phyloP scores from a whole-genome alignment of 805 yeast genomes.

The Saccharomyces cerevisiae region DNA sequence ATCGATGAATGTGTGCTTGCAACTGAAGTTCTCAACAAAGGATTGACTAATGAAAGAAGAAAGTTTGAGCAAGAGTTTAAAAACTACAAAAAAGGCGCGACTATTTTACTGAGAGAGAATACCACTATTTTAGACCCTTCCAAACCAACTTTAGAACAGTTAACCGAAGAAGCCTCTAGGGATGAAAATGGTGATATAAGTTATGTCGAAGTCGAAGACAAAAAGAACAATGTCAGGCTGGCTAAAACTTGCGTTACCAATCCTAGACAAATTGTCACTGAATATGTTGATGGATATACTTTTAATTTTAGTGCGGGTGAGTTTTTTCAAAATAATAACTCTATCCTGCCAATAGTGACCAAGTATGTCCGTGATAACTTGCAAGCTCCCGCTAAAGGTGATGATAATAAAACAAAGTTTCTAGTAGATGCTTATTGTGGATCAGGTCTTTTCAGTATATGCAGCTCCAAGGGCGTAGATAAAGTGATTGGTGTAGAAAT shows the following conservation, averaged over 20 bases:
- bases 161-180: conserved; percentile 39
- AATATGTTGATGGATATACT: conserved; percentile 61
- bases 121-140: conserved; percentile 35
- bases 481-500: conserved; percentile 90
- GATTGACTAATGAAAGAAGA: conserved; percentile 60
- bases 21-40: conserved; percentile 66
- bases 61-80: conserved; percentile 41
- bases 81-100: conserved; percentile 68
- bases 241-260: conserved; percentile 72
- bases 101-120: conserved; percentile 75
- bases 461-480: conserved; percentile 75
- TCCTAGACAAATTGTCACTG: conserved; percentile 70
- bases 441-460: conserved; percentile 83
- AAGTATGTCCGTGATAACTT: conserved; percentile 70
- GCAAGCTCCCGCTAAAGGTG: conserved; percentile 35
- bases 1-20: conserved; percentile 93
- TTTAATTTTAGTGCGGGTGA: conserved; percentile 92
- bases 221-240: conserved; percentile 27
- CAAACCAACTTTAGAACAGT: conserved; percentile 26
- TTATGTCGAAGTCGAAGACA: conserved; percentile 28
- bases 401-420: conserved; percentile 46
- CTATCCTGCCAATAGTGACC: conserved; percentile 78
- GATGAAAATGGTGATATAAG: conserved; percentile 33
- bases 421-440: conserved; percentile 95
- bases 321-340: conserved; percentile 92